Evolutionary conservation across 441 rosid species (phyloP).

Genomic region (Jatropha multifida): DNA sequence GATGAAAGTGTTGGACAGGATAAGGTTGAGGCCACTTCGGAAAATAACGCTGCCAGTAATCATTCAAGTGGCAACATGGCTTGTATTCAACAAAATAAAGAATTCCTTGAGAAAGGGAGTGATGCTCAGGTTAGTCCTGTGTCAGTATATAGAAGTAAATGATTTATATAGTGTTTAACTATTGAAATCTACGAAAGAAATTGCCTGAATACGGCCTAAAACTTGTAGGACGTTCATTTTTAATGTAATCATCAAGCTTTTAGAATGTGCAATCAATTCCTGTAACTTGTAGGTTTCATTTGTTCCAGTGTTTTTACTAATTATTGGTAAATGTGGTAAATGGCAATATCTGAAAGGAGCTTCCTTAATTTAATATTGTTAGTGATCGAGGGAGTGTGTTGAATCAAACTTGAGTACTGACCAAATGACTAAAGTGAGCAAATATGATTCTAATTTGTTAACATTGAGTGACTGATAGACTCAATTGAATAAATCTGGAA

Average conservation of each 20-base stretch:
- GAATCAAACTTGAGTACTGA: background rate
- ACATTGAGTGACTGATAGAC: background rate
- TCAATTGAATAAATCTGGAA: background rate
- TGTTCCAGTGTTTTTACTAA: background rate
- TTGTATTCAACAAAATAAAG: constrained; percentile 39
- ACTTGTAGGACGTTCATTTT: background rate
- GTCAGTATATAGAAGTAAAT: background rate
- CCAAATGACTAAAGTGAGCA: background rate
- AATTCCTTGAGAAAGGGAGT: constrained; percentile 52
- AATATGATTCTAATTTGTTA: background rate
- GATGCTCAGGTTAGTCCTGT: constrained; percentile 64
- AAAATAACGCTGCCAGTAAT: constrained; percentile 61
- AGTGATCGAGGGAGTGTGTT: background rate
- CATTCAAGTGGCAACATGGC: constrained; percentile 45
- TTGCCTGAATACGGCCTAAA: background rate
- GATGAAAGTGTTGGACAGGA: constrained; percentile 73
- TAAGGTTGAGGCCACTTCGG: constrained; percentile 69
- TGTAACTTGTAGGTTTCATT: background rate
- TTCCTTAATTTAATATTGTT: background rate
- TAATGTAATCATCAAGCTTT: background rate
- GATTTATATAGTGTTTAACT: background rate
- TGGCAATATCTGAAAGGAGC: background rate
- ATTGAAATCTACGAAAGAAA: background rate
- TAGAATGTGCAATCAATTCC: background rate
- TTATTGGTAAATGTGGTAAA: background rate